phyloP scores from a whole-genome alignment of 2,329 filamentous ascomycete species.

The Aureobasidium melanogenum region DNA sequence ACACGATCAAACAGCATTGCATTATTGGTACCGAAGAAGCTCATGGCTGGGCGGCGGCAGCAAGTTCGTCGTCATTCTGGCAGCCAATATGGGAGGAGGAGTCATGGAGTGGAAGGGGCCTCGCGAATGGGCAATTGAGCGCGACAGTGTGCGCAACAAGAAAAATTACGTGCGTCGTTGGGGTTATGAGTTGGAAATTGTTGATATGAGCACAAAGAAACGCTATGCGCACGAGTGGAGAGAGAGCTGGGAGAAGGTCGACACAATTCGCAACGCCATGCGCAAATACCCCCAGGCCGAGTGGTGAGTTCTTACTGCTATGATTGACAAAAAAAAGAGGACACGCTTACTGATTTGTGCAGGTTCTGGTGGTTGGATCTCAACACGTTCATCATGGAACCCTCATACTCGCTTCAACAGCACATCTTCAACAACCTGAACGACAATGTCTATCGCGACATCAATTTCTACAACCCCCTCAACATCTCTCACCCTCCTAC shows the following conservation, averaged over 20 bases:
- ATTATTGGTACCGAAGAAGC: slow-evolving; percentile 59
- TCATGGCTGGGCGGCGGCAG: slow-evolving; percentile 70
- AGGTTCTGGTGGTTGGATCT: slow-evolving; percentile 99
- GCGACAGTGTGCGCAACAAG: slow-evolving; percentile 94
- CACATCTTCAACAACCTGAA: slow-evolving; percentile 81
- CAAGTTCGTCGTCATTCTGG: slow-evolving; percentile 88
- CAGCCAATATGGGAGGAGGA: slow-evolving; percentile 87
- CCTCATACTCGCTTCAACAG: slow-evolving; percentile 74
- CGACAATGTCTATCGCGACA: slow-evolving; percentile 78
- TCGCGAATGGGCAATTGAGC: slow-evolving; percentile 94
- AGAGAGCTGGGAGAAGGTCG: slow-evolving; percentile 98
- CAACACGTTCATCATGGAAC: slow-evolving; percentile 97
- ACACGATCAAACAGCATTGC: slow-evolving; percentile 37
- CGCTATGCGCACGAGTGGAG: slow-evolving; percentile 98
- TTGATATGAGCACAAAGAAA: slow-evolving; percentile 98
- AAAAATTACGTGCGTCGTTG: slow-evolving; percentile 75
- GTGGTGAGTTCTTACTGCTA: slow-evolving; percentile 56
- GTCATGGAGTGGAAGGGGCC: slow-evolving; percentile 99
- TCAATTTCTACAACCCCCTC: slow-evolving; percentile 90
- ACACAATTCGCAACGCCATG: slow-evolving; percentile 80
- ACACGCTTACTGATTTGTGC: slow-evolving; percentile 5
- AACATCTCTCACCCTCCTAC: slow-evolving; percentile 81
- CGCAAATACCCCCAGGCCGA: slow-evolving; percentile 91
- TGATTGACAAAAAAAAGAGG: too few relatives aligned
- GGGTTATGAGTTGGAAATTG: slow-evolving; percentile 93